Base-by-base conservation (phyloP, 1,284 basidiomycete genomes). In the Agroathelia rolfsii region DNA sequence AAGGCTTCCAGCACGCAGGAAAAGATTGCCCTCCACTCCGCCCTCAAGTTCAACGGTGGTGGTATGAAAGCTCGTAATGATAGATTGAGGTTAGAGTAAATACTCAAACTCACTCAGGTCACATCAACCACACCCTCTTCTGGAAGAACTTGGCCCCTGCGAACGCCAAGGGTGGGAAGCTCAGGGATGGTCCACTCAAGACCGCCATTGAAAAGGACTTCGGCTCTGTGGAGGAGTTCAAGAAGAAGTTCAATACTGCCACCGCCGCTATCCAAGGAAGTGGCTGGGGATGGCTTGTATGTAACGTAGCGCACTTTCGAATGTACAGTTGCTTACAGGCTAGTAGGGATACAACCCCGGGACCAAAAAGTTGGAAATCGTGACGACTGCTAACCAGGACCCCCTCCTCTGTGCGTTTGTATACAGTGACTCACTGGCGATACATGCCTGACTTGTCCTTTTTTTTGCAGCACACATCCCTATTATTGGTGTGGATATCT, bases 231-330 rank as follows among this genome's bases (percentile, higher is more conserved):
- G 81, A 83, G 41, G 71, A 72, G 38, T 76, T 97, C 58, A 94
- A 93, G 59, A 69, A 67, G 43, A 67, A 72, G 44, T 74, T 97
- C 57, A 96, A 93, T 61, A 58, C 88, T 17, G 73, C 72, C 44
- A 93, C 94, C n/a, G 86, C 85, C 28, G 89, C 72, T 35, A 84
- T 99, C 45, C 94, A 99, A 62, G 95, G 94, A 28, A 92, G 86
- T 42, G 95, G 94, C 13, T 98, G 94, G 95, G 93, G 90, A 32
- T 97, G 94, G 94, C 72, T 97, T 39, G 84, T 80, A 41, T 44
- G 77, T 62, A 29, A 8, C 29, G 17, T 31, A n/a, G 17, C 13
- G 44, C 44, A 12, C n/a, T 31, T 12, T 17, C 24, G 17, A 10
- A 24, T 14, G 3, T 18, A 6, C 20, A n/a, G 23, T n/a, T 17